Base-by-base conservation (phyloP, 2,329 filamentous ascomycete genomes). In the Bipolaris bicolor region DNA sequence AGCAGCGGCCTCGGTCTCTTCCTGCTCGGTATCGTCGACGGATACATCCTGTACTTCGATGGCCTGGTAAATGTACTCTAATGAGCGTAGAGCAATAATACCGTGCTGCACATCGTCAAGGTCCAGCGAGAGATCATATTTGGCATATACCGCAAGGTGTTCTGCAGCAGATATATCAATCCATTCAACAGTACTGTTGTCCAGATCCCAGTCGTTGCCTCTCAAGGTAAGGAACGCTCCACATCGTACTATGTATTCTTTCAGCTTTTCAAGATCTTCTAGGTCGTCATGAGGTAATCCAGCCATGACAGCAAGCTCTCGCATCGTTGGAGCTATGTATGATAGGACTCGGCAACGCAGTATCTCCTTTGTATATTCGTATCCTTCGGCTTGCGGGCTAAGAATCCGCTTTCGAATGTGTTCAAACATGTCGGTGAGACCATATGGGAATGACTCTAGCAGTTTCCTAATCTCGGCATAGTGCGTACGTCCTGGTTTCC, bases 361-460 rank as follows among this genome's bases (percentile, higher is more conserved):
- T 16, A 69, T 65, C 43, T 69, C 67, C 45, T 69, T 69, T 1
- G 67, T 68, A 29, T 68, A 68, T 47, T 68, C 65, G 15, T 67
- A 48, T 9, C 63, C 61, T 20, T 66, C 50, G 7, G 62, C 52
- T 9, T 47, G 37, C 10, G 65, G 56, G 20, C 63, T 46, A 0
- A 69, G 49, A 11, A 69, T 52, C 15, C 66, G 53, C 43, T 65
- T 66, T 2, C 61, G 60, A 5, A 68, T 56, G 33, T 69, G 65
- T 26, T 66, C 64, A 39, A 67, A 69, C 59, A 69, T 65, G 24
- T 69, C 58, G 5, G 65, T 68, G 9, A 69, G 47, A 2, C 66
- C 65, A 45, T 67, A 66, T 5, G 65, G 66, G 33, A 68, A 68
- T 2, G 63, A 66, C 33, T 68, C 66, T 2, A 68, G 48, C 11